Evolutionary conservation across 148 eudicot genomes (phyloP), one percentile per base, ranked within the genome.

Genomic region (Vaccinium macrocarpon): DNA sequence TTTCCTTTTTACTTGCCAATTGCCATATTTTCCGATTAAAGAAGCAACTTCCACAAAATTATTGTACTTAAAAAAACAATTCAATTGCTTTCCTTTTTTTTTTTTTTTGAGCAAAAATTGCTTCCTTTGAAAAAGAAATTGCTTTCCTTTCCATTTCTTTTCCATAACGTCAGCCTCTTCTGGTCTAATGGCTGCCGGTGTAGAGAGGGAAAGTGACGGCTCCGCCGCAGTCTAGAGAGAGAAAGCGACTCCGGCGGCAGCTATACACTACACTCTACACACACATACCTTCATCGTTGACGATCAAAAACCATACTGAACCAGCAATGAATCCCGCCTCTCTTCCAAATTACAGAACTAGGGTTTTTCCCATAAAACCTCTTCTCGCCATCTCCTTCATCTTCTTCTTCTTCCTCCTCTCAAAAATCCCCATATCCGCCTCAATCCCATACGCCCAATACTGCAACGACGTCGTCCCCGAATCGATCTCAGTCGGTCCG

Each of bases 391-490:
- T 84, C 87, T 53, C 82, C 83, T 16, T 87, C 68, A 12, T 81
- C 55, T 29, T 81, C 57, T 18, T 73, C 57, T 19, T 75, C 57
- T 18, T 57, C 57, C 9, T 75, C 75, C 0, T 51, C 84, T 35
- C 38, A 3, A 35, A 35, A 35, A 21, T 52, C 50, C 21, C 11
- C 35, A 23, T 56, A 76, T 19, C 76, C 66, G 5, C 56, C 72
- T n/a, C 83, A 66, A 81, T 86, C 82, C 84, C 92, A 0, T 95
- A 95, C 89, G 55, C 92, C 53, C 78, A 82, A 32, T 87, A 88
- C 87, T 95, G 98, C 87, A 61, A 84, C 83, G 84, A 85, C 55
- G 56, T 90, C 87, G 88, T 92, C 29, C 85, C 86, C 21, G 90
- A 83, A 15, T 82, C 92, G 27, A 72, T 82, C 14, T 76, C 82